phyloP scores from a whole-genome alignment of 1,284 basidiomycete species.

The Pisolithus thermaeus region DNA sequence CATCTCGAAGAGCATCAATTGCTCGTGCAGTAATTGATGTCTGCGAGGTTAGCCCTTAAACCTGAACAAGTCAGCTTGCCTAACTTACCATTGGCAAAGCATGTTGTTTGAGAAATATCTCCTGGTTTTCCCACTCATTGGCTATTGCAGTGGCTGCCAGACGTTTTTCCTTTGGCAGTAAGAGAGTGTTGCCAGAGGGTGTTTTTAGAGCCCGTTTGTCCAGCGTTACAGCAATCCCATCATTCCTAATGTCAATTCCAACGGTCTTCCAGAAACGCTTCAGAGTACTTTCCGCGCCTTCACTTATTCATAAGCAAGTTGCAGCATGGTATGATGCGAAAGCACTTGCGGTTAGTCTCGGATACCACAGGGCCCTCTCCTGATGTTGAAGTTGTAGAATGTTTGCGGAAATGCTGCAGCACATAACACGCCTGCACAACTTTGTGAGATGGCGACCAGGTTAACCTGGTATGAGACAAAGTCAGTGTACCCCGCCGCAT shows the following conservation, averaged over 20 bases:
- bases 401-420: conserved; percentile 6
- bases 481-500: conserved; percentile 13
- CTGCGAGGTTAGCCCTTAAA: conserved; percentile 35
- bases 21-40: conserved; percentile 88
- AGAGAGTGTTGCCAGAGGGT: conserved; percentile 70
- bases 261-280: conserved; percentile 92
- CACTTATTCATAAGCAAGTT: conserved; percentile 9
- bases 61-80: conserved; percentile 2
- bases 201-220: conserved; percentile 88
- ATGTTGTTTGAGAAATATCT: conserved; percentile 81
- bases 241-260: conserved; percentile 57
- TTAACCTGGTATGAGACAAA: conserved; percentile 4
- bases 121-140: conserved; percentile 95
- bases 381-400: conserved; percentile 10
- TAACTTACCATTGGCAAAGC: conserved; percentile 80
- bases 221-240: conserved; percentile 65
- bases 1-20: conserved; percentile 72
- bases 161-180: conserved; percentile 66
- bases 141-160: conserved; percentile 84
- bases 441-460: not conserved
- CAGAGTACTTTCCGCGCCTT: conserved; percentile 81
- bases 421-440: not conserved
- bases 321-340: not conserved
- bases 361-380: conserved; percentile 41
- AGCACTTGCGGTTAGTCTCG: conserved; percentile 50